phyloP scores from a whole-genome alignment of 1,139 yeast species.

The Magnusiomyces magnusii region DNA sequence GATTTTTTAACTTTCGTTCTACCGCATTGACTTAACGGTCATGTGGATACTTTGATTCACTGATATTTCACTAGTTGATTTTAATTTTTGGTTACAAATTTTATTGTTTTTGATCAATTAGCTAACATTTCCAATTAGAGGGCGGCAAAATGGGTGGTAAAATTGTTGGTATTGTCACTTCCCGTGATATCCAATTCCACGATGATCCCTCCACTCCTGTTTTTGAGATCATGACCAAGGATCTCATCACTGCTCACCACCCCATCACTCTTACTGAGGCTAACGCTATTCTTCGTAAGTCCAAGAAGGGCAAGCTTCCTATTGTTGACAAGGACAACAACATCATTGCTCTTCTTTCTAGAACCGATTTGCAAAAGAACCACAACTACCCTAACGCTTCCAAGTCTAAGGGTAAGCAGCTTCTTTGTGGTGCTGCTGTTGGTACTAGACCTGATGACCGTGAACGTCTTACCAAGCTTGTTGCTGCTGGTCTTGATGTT shows the following conservation, averaged over 20 bases:
- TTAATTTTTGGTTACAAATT: slow-evolving; percentile 6
- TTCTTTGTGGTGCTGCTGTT: slow-evolving; percentile 97
- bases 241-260: slow-evolving; percentile 62
- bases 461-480: slow-evolving; percentile 74
- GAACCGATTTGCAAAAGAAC: slow-evolving; percentile 96
- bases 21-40: slow-evolving; percentile 98
- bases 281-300: slow-evolving; percentile 79
- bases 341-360: slow-evolving; percentile 80
- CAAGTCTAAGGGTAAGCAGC: slow-evolving; percentile 86
- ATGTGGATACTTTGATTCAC: slow-evolving; percentile 61
- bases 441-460: slow-evolving; percentile 91
- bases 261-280: slow-evolving; percentile 78
- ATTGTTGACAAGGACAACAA: slow-evolving; percentile 72
- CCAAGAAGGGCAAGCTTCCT: slow-evolving; percentile 97
- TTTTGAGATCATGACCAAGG: slow-evolving; percentile 81
- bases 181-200: slow-evolving; percentile 95
- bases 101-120: too few relatives aligned
- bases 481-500: slow-evolving; percentile 95
- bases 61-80: slow-evolving; percentile 27
- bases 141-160: slow-evolving; percentile 83
- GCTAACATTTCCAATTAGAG: slow-evolving; percentile 49
- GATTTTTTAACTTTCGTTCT: slow-evolving; percentile 98
- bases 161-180: slow-evolving; percentile 88
- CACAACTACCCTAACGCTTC: slow-evolving; percentile 92
- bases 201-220: slow-evolving; percentile 60